These are phyloP conservation scores for Penicillium goetzii DNA, from an alignment of 495 filamentous ascomycete genomes.

Conservation along the genomic window DNA sequence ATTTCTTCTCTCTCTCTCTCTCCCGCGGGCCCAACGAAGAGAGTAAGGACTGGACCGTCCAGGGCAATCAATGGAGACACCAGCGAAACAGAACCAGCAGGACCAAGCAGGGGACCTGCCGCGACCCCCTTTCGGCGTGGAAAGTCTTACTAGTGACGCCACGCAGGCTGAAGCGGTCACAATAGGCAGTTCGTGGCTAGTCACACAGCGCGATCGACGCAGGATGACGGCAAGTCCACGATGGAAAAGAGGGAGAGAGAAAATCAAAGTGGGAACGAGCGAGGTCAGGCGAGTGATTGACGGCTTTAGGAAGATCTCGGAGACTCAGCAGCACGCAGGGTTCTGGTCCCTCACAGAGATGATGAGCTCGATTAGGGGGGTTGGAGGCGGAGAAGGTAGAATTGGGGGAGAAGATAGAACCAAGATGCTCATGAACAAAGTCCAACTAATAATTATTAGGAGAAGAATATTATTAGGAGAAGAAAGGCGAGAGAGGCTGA, in stretches of 20 bases:
- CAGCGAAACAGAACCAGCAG: slow-evolving; percentile 8
- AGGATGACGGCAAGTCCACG: slow-evolving; percentile 31
- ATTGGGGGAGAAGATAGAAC: slow-evolving; percentile 1
- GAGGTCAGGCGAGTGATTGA: neutral
- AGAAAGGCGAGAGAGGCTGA: neutral
- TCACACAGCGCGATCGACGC: slow-evolving; percentile 31
- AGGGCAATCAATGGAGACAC: neutral
- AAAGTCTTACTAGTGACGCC: slow-evolving; percentile 16
- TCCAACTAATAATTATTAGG: neutral
- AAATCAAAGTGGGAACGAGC: neutral
- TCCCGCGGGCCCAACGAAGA: neutral
- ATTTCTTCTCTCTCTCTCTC: no score
- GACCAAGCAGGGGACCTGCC: slow-evolving; percentile 5
- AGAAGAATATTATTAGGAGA: neutral
- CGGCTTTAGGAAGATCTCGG: neutral
- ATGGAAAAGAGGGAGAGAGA: neutral
- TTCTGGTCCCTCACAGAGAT: neutral
- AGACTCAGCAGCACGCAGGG: neutral
- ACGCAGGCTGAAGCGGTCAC: slow-evolving; percentile 14
- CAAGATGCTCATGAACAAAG: neutral
- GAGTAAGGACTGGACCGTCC: neutral
- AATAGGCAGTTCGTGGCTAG: slow-evolving; percentile 10
- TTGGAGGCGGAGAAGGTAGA: neutral
- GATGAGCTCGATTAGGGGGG: neutral
- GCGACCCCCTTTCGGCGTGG: slow-evolving; percentile 7